phyloP scores from a whole-genome alignment of 2,329 filamentous ascomycete genomes.

The Emmonsia crescens region DNA sequence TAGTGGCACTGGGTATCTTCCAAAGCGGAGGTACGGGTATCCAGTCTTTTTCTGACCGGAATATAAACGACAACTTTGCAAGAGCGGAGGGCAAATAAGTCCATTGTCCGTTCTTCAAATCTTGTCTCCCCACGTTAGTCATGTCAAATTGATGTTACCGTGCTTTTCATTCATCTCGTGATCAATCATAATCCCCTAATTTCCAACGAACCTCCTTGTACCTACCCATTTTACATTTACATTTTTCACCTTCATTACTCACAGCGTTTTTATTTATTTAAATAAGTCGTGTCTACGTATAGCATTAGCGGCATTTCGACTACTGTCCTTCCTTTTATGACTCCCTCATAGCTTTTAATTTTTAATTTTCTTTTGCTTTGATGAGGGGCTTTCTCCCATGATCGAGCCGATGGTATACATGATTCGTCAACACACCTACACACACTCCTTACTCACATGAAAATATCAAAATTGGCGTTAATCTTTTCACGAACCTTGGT shows the following conservation, averaged over 20 bases:
- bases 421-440: neutral
- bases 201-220: neutral
- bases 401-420: neutral
- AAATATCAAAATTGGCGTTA: neutral
- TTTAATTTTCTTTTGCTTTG: neutral
- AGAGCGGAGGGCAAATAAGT: neutral
- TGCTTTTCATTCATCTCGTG: neutral
- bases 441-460: neutral
- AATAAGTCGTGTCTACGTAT: neutral
- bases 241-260: too few species aligned
- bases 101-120: neutral
- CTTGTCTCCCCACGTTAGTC: neutral
- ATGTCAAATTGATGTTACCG: neutral
- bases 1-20: neutral
- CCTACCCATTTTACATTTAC: neutral
- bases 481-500: neutral
- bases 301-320: neutral
- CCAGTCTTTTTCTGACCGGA: neutral
- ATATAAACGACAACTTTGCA: neutral
- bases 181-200: neutral
- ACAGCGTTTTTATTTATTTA: neutral
- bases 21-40: neutral
- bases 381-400: neutral
- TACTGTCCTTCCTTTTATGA: neutral
- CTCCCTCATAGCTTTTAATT: neutral